These are phyloP conservation scores for Aquilaria yunnanensis DNA, from an alignment of 345 rosid species.

Conservation along the genomic window DNA sequence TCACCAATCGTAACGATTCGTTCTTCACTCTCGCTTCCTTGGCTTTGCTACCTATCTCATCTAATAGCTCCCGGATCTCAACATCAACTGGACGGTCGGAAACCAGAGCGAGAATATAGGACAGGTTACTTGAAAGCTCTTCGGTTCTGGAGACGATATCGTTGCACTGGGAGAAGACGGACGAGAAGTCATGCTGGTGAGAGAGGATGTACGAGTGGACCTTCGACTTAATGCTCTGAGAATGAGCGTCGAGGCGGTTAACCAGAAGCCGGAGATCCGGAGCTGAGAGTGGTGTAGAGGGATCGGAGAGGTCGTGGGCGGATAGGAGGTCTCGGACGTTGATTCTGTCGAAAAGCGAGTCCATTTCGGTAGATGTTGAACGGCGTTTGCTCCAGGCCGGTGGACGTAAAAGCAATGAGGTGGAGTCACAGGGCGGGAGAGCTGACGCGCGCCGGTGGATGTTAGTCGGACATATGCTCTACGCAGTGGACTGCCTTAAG, in stretches of 20 bases:
- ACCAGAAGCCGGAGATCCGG: constrained; percentile 98
- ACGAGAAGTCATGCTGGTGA: constrained; percentile 68
- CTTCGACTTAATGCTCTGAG: constrained; percentile 80
- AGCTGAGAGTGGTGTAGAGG: constrained; percentile 74
- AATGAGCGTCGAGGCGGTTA: constrained; percentile 76
- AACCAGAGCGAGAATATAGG: constrained; percentile 42
- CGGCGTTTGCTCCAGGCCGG: too few species aligned
- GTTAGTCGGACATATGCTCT: too few species aligned
- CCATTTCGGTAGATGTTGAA: constrained; percentile 26
- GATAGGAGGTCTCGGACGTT: constrained; percentile 86
- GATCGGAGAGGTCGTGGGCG: constrained; percentile 70
- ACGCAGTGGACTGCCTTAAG: too few species aligned
- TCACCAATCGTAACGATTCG: constrained; percentile 59
- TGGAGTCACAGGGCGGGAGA: too few species aligned
- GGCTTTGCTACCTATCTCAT: constrained; percentile 46
- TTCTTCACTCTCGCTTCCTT: constrained; percentile 56
- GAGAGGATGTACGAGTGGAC: constrained; percentile 78
- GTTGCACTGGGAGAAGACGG: constrained; percentile 71
- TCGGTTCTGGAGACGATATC: constrained; percentile 55
- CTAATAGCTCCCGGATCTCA: constrained; percentile 52
- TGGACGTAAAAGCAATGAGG: too few species aligned
- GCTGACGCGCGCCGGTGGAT: too few species aligned
- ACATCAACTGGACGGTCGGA: constrained; percentile 58
- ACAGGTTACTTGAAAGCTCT: constrained; percentile 34
- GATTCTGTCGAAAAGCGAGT: constrained; percentile 51